Conservation (phyloP, 2,329 filamentous ascomycete genomes). For the Stachybotrys chlorohalonatus region DNA sequence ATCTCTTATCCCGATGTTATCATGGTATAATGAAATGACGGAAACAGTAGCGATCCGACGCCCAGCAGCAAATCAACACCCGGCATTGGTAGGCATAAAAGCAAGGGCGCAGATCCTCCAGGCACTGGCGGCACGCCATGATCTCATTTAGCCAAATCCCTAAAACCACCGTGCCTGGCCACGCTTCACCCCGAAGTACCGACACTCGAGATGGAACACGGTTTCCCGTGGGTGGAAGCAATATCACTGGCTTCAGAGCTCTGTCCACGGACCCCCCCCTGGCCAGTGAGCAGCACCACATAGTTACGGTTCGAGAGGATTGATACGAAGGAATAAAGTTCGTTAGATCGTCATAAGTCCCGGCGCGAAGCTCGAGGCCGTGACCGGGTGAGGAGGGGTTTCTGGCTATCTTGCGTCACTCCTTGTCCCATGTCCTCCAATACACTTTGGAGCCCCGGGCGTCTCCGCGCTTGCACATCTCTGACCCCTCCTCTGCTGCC, state of each 20-base stretch:
- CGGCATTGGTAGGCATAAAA: neutral
- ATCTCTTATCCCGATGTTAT: neutral
- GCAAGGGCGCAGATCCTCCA: neutral
- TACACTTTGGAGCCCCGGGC: neutral
- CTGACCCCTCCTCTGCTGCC: neutral
- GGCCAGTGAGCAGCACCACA: no score
- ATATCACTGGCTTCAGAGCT: no score
- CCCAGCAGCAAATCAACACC: neutral
- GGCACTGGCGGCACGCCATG: neutral
- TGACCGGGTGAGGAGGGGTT: neutral
- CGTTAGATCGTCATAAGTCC: neutral
- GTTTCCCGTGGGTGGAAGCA: no score
- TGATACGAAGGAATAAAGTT: neutral
- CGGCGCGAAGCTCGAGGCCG: neutral
- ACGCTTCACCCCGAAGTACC: no score
- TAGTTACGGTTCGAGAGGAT: no score
- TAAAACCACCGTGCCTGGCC: no score
- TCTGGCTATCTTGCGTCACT: conserved; percentile 1
- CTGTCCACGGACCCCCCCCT: no score
- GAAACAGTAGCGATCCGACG: neutral
- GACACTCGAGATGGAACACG: no score
- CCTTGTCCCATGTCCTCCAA: neutral
- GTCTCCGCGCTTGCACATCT: neutral
- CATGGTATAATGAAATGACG: neutral
- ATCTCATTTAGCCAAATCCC: neutral